Evolutionary conservation across 257 asterid genomes (phyloP).

Genomic region (Jacaranda copaia): DNA sequence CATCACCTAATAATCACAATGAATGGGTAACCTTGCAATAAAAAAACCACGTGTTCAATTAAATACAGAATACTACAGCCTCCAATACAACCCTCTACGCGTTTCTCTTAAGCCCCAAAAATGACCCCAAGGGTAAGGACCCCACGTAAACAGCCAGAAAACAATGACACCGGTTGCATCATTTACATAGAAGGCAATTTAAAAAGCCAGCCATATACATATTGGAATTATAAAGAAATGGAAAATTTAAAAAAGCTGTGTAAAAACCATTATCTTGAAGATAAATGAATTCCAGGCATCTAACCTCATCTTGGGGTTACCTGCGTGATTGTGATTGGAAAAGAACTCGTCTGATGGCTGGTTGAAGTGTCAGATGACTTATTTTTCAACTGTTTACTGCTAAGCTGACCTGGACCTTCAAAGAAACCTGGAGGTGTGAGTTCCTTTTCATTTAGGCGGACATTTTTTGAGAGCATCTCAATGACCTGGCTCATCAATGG

Average conservation of each 20-base stretch:
- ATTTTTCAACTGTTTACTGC: conserved; percentile 38
- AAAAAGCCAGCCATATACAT: not conserved
- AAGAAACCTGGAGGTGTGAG: conserved; percentile 69
- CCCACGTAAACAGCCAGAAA: not conserved
- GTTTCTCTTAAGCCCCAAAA: too few species aligned
- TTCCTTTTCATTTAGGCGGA: conserved; percentile 61
- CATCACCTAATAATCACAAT: too few species aligned
- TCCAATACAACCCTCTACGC: too few species aligned
- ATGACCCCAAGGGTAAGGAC: too few species aligned
- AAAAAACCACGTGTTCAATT: too few species aligned
- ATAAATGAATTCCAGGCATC: conserved; percentile 3
- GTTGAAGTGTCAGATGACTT: conserved; percentile 51
- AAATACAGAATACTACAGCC: too few species aligned
- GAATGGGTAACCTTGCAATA: too few species aligned
- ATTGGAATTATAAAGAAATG: not conserved
- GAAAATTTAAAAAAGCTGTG: not conserved
- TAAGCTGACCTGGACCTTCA: conserved; percentile 45
- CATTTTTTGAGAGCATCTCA: conserved; percentile 65
- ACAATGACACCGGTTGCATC: not conserved
- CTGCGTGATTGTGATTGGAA: conserved; percentile 50
- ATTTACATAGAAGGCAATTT: not conserved
- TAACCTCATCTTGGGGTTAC: conserved; percentile 56
- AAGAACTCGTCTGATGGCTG: conserved; percentile 52
- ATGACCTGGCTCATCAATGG: conserved; percentile 72
- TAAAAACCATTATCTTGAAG: not conserved